Conservation (phyloP, 441 rosid genomes). For the Cnidoscolus chayamansa region DNA sequence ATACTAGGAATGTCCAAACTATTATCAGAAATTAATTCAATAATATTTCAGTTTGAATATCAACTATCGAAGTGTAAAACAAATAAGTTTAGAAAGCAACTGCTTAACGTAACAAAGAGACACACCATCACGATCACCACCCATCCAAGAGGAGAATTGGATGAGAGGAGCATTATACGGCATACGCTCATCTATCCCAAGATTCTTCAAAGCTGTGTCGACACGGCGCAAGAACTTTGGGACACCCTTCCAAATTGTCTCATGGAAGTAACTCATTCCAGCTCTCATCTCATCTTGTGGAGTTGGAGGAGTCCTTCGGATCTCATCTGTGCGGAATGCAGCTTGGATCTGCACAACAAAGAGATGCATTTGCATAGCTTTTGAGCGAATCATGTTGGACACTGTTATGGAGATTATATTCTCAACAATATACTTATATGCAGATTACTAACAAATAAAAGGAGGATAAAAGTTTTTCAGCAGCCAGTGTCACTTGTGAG, state of each 20-base stretch:
- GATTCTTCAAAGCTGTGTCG: constrained; percentile 63
- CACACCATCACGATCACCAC: constrained; percentile 80
- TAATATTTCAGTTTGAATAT: background rate
- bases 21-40: background rate
- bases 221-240: constrained; percentile 35
- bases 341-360: constrained; percentile 69
- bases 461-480: background rate
- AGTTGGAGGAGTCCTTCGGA: constrained; percentile 79
- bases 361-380: background rate
- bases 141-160: constrained; percentile 94
- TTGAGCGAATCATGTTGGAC: background rate
- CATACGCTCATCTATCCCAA: constrained; percentile 70
- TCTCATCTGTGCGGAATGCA: constrained; percentile 90
- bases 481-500: background rate
- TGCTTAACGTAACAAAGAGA: constrained; percentile 11
- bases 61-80: background rate
- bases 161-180: constrained; percentile 85
- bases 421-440: background rate
- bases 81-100: background rate
- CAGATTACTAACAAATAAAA: background rate
- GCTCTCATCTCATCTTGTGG: constrained; percentile 94
- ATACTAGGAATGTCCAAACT: background rate
- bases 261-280: constrained; percentile 62
- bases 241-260: constrained; percentile 40
- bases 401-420: background rate